These are phyloP conservation scores for Telopea speciosissima DNA, from an alignment of 177 flowering plant genomes.

Conservation along the genomic window DNA sequence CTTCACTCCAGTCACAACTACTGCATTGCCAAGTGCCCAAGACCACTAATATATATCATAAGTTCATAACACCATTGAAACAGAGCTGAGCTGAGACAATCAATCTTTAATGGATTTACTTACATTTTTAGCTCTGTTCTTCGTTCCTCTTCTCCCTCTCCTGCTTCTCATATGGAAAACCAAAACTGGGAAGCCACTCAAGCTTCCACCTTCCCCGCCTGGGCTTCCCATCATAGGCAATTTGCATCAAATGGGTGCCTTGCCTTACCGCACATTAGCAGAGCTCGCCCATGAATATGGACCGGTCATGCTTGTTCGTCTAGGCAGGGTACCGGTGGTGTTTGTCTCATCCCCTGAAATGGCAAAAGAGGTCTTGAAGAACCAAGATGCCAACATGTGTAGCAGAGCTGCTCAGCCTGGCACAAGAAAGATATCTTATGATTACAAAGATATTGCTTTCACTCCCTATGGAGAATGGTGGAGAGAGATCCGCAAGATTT, in stretches of 20 bases:
- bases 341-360: not conserved
- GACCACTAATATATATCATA: too few species aligned
- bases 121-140: not conserved
- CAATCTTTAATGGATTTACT: not conserved
- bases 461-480: not conserved
- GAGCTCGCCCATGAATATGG: not conserved
- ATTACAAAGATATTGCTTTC: not conserved
- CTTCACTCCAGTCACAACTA: too few species aligned
- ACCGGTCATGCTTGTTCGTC: not conserved
- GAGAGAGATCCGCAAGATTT: not conserved
- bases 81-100: not conserved
- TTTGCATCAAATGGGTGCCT: not conserved
- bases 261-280: not conserved
- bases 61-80: too few species aligned
- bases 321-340: not conserved
- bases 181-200: not conserved
- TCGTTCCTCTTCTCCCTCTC: not conserved
- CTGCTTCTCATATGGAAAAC: not conserved
- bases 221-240: not conserved
- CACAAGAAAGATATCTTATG: not conserved
- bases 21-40: too few species aligned
- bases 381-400: not conserved
- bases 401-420: not conserved
- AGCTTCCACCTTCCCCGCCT: not conserved
- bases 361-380: not conserved